These are phyloP conservation scores for Aspergillus tanneri DNA, from an alignment of 2,329 filamentous ascomycete genomes.

Conservation along the genomic window DNA sequence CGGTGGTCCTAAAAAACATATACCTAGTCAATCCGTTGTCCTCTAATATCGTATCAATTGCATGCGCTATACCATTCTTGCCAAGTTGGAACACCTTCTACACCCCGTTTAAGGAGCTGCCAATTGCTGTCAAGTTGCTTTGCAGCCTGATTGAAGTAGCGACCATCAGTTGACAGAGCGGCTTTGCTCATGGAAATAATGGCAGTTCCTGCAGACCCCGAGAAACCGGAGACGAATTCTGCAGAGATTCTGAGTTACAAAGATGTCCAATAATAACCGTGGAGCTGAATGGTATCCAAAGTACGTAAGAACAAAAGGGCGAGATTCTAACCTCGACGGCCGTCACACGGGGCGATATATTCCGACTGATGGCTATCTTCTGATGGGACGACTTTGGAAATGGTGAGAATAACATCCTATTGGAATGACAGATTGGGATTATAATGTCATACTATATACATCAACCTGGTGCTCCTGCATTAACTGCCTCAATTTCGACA, in stretches of 20 bases:
- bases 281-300: conserved; percentile 10
- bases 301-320: conserved; percentile 4
- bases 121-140: conserved; percentile 91
- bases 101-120: conserved; percentile 85
- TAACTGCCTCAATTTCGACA: conserved; percentile 73
- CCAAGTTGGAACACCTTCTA: conserved; percentile 94
- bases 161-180: conserved; percentile 87
- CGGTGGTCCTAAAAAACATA: conserved; percentile 58
- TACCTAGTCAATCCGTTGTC: conserved; percentile 18
- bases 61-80: conserved; percentile 73
- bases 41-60: neutral
- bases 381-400: conserved; percentile 76
- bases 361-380: conserved; percentile 98
- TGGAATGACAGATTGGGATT: conserved; percentile 6
- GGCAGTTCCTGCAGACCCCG: conserved; percentile 89
- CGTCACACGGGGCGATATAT: conserved; percentile 96
- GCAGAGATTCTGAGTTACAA: conserved; percentile 20
- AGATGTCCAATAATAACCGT: neutral
- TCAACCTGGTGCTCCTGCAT: conserved; percentile 88
- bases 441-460: conserved; percentile 71
- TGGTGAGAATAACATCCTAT: conserved; percentile 34
- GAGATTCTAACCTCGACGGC: conserved; percentile 62
- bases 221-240: conserved; percentile 90
- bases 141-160: conserved; percentile 95
- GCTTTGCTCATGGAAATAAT: conserved; percentile 84